Conservation (phyloP, 129 eudicot species). For the Gnaphalium uliginosum region DNA sequence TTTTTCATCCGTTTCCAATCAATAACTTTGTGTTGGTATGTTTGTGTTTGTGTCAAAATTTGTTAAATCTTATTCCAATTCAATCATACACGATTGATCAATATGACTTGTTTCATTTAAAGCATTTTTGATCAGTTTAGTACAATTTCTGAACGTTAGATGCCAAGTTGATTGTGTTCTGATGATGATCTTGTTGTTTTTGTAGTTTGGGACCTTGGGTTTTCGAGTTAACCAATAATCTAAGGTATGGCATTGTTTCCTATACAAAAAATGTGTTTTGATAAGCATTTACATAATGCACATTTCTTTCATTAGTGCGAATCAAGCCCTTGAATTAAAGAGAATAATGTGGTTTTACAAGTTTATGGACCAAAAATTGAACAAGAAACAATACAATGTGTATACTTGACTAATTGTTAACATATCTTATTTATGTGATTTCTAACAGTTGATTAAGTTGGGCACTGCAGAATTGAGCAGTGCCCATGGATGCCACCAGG, state of each 20-base stretch:
- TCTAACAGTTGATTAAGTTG: conserved; percentile 55
- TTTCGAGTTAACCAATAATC: conserved; percentile 6
- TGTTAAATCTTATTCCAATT: conserved; percentile 12
- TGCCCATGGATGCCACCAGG: conserved; percentile 99
- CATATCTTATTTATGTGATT: conserved; percentile 32
- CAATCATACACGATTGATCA: conserved; percentile 4
- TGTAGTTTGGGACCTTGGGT: conserved; percentile 31
- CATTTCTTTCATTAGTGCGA: background rate
- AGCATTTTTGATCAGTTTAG: background rate
- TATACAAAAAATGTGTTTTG: background rate
- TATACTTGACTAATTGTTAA: conserved; percentile 24
- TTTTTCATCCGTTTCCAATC: background rate
- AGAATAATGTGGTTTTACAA: conserved; percentile 9
- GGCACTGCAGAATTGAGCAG: conserved; percentile 87
- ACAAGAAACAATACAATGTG: conserved; percentile 5
- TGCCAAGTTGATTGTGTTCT: conserved; percentile 16
- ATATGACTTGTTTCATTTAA: conserved; percentile 18
- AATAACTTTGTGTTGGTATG: conserved; percentile 12
- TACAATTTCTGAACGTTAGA: conserved; percentile 16
- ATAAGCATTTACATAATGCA: background rate
- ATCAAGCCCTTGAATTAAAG: background rate
- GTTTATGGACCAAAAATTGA: background rate
- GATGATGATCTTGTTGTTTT: conserved; percentile 24
- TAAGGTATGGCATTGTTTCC: conserved; percentile 27
- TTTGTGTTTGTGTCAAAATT: background rate